These are phyloP conservation scores for Fraxinus anomala DNA, from an alignment of 257 asterid species.

Conservation along the genomic window DNA sequence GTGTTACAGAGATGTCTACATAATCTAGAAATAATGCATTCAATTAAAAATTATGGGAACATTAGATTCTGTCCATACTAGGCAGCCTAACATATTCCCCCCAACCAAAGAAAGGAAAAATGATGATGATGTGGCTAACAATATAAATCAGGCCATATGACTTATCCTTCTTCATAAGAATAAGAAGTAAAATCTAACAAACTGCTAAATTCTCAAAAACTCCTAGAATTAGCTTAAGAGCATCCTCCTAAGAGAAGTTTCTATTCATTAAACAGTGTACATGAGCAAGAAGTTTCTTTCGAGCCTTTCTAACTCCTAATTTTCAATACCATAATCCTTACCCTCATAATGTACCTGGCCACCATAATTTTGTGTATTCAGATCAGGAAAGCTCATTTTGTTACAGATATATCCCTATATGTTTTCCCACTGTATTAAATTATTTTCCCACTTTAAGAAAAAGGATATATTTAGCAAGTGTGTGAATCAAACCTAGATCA, in stretches of 20 bases:
- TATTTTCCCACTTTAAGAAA: not conserved
- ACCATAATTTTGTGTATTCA: not conserved
- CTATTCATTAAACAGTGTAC: not conserved
- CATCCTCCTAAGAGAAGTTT: not conserved
- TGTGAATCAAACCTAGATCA: not conserved
- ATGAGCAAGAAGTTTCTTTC: not conserved
- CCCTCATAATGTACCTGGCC: not conserved
- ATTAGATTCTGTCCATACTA: not conserved
- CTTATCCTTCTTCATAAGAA: not conserved
- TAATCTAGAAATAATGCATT: not conserved
- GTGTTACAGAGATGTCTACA: no score
- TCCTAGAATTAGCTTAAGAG: not conserved
- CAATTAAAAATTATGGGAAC: not conserved
- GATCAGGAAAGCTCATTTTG: not conserved
- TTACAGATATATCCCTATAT: not conserved
- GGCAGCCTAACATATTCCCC: not conserved
- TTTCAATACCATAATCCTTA: not conserved
- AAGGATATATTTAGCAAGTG: no score
- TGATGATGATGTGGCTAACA: not conserved
- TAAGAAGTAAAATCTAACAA: not conserved
- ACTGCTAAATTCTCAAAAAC: not conserved
- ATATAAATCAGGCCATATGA: not conserved
- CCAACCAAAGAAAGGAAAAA: not conserved
- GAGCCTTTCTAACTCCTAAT: not conserved
- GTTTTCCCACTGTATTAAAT: not conserved